Conservation (phyloP, 202 grass and related monocot genomes). For the Musa balbisiana region DNA sequence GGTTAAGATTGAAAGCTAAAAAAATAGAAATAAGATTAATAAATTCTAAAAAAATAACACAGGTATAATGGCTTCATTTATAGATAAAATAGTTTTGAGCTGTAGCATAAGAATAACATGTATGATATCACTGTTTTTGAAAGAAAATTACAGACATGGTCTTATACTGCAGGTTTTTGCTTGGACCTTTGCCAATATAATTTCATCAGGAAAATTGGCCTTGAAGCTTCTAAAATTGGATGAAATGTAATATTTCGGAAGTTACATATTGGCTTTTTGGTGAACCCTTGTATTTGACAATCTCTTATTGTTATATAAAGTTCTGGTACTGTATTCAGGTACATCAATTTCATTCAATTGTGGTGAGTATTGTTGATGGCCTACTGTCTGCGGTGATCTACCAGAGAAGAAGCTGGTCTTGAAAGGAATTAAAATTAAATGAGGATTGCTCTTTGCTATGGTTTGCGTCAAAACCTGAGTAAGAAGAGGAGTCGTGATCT, state of each 20-base stretch:
- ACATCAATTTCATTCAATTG: background rate
- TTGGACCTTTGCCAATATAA: too few species aligned
- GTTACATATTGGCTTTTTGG: background rate
- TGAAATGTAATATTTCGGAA: background rate
- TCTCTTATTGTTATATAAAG: background rate
- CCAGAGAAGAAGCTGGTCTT: background rate
- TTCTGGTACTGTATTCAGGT: background rate
- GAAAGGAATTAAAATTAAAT: background rate
- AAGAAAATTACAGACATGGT: too few species aligned
- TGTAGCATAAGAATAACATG: too few species aligned
- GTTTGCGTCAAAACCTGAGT: background rate
- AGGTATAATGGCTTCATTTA: too few species aligned
- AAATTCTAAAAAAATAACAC: too few species aligned
- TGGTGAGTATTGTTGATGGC: background rate
- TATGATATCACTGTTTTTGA: too few species aligned
- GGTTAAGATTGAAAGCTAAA: too few species aligned
- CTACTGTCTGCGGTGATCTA: background rate
- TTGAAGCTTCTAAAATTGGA: background rate
- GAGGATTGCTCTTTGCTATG: background rate
- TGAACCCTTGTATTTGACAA: background rate
- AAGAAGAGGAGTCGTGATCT: background rate
- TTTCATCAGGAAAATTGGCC: background rate
- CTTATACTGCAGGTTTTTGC: too few species aligned
- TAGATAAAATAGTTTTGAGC: too few species aligned
- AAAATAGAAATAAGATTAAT: too few species aligned